Percentiles rank a stretch among this genome's conserved stretches.
phyloP scores from a whole-genome alignment of 2,329 filamentous ascomycete genomes.

The Periconia digitata region DNA sequence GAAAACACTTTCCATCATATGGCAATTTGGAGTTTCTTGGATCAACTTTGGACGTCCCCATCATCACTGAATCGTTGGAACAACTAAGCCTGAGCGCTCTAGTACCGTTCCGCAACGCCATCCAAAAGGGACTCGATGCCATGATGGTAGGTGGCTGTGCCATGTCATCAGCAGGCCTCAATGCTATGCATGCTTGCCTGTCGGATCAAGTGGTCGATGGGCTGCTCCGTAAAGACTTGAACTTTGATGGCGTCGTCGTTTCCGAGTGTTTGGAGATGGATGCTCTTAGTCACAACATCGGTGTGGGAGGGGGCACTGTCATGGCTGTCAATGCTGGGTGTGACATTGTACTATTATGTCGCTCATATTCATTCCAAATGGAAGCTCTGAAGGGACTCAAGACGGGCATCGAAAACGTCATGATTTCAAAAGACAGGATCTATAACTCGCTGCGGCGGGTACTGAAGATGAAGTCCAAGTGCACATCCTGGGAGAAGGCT shows the following conservation, averaged over 20 bases:
- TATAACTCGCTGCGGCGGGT: conserved; percentile 78
- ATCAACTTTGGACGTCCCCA: conserved; percentile 87
- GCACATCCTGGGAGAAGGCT: conserved; percentile 88
- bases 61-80: conserved; percentile 92
- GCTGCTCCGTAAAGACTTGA: conserved; percentile 81
- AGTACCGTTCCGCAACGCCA: conserved; percentile 88
- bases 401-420: conserved; percentile 84
- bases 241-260: conserved; percentile 88
- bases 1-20: conserved; percentile 96
- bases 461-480: conserved; percentile 77
- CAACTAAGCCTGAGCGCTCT: conserved; percentile 89
- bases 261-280: conserved; percentile 98
- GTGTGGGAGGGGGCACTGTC: conserved; percentile 93
- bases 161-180: conserved; percentile 87
- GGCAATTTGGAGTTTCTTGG: conserved; percentile 93
- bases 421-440: conserved; percentile 79
- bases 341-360: conserved; percentile 85
- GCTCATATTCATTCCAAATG: conserved; percentile 83
- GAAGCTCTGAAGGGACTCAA: conserved; percentile 91
- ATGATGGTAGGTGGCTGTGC: conserved; percentile 97
- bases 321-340: conserved; percentile 98
- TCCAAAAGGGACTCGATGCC: conserved; percentile 81
- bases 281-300: conserved; percentile 89
- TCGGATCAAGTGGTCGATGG: conserved; percentile 93
- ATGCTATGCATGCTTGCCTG: conserved; percentile 92